Evolutionary conservation across 768 basidiomycete genomes (phyloP).

Genomic region (Strobilomyces dryophilus): DNA sequence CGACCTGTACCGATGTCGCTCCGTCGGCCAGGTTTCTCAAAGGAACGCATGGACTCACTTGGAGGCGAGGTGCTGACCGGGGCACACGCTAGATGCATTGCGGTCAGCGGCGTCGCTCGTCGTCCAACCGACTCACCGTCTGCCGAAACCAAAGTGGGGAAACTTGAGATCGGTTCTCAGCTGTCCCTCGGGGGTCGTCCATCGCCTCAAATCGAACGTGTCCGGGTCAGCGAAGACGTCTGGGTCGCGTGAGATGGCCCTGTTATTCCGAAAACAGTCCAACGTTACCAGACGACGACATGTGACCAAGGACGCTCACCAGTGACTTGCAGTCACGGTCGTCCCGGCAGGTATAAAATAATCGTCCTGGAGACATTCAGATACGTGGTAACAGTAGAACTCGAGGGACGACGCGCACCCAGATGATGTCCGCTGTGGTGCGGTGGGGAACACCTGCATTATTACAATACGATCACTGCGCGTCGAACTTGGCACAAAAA

Average conservation of each 20-base stretch:
- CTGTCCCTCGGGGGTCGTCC: conserved; percentile 14
- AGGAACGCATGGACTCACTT: conserved; percentile 25
- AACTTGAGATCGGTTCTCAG: conserved; percentile 44
- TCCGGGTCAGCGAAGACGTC: conserved; percentile 35
- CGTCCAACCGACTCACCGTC: conserved; percentile 9
- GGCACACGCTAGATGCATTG: conserved; percentile 43
- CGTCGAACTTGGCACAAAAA: background rate
- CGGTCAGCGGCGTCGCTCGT: background rate
- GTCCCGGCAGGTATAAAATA: conserved; percentile 19
- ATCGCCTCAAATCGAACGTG: conserved; percentile 35
- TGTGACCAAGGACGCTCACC: conserved; percentile 2
- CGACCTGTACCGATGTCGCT: conserved; percentile 36
- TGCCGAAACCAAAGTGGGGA: conserved; percentile 50
- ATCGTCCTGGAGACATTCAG: conserved; percentile 5
- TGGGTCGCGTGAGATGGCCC: conserved; percentile 35
- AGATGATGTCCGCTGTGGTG: conserved; percentile 15
- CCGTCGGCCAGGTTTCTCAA: background rate
- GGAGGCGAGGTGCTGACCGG: conserved; percentile 51
- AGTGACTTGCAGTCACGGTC: conserved; percentile 17
- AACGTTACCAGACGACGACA: background rate
- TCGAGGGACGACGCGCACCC: conserved; percentile 2
- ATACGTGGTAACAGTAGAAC: background rate
- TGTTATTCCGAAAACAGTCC: conserved; percentile 2
- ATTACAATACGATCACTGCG: background rate
- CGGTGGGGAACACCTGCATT: conserved; percentile 11